phyloP scores from a whole-genome alignment of 108 stramenopile species.

The Epithemia pelagica region DNA sequence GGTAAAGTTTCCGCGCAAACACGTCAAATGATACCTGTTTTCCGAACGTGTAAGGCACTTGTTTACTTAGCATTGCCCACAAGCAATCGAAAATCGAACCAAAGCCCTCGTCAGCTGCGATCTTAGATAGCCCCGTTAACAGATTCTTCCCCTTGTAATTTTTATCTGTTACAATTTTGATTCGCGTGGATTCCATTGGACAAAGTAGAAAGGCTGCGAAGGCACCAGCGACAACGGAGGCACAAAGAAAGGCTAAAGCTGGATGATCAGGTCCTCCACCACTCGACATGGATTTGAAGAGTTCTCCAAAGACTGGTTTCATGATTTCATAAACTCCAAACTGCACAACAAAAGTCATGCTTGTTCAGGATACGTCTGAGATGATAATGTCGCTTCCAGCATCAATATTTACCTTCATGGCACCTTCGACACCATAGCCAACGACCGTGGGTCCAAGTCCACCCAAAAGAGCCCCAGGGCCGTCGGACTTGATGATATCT shows the following conservation, averaged over 20 bases:
- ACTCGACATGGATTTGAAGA: constrained; percentile 33
- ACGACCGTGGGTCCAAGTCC: constrained; percentile 85
- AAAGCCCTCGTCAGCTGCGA: constrained; percentile 67
- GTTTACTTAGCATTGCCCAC: constrained; percentile 90
- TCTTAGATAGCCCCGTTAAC: constrained; percentile 44
- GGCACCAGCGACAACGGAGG: constrained; percentile 81
- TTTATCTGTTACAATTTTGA: constrained; percentile 85
- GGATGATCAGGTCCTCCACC: constrained; percentile 12
- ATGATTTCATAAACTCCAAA: constrained; percentile 91
- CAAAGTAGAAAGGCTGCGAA: constrained; percentile 81
- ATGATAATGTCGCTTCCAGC: no score
- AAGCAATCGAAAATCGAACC: constrained; percentile 63
- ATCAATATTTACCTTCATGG: constrained; percentile 25
- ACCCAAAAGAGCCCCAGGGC: constrained; percentile 45
- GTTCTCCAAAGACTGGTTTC: constrained; percentile 59
- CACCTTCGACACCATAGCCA: constrained; percentile 89
- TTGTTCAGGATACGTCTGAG: background rate
- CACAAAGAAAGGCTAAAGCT: constrained; percentile 23
- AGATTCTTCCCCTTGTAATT: constrained; percentile 54
- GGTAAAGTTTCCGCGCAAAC: constrained; percentile 42
- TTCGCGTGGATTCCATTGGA: constrained; percentile 87
- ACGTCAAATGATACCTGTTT: constrained; percentile 89
- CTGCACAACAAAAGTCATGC: constrained; percentile 27
- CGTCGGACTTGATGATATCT: constrained; percentile 61
- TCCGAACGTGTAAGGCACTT: constrained; percentile 93